Conservation (phyloP, 345 rosid genomes). For the Balakata baccata region DNA sequence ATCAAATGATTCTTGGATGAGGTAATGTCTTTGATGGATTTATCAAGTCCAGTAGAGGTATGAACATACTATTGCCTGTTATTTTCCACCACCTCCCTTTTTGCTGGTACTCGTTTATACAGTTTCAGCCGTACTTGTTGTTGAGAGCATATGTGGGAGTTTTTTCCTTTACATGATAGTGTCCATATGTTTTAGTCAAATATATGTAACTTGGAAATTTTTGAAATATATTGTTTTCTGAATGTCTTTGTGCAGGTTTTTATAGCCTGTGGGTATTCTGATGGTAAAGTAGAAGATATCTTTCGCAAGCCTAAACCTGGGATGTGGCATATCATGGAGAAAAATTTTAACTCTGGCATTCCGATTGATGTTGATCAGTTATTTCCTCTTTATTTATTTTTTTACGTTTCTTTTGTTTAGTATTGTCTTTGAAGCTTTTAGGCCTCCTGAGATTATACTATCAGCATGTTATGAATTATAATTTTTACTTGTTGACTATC, state of each 20-base stretch:
- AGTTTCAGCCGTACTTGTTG: neutral
- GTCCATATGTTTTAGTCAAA: neutral
- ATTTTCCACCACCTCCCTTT: neutral
- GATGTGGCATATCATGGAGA: constrained; percentile 88
- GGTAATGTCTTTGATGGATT: neutral
- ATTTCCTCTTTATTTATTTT: constrained; percentile 18
- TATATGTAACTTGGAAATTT: neutral
- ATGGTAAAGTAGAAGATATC: constrained; percentile 54
- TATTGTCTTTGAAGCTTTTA: neutral
- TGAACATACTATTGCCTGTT: neutral
- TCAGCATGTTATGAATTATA: neutral
- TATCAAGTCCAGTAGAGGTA: neutral
- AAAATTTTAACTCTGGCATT: constrained; percentile 79
- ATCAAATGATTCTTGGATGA: neutral
- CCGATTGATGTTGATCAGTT: constrained; percentile 73
- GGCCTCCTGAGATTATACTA: neutral
- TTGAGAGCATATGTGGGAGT: neutral
- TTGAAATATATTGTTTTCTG: neutral
- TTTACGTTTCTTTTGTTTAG: neutral
- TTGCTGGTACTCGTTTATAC: neutral
- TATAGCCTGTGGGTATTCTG: constrained; percentile 75
- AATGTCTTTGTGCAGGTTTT: constrained; percentile 55
- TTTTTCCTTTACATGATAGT: neutral
- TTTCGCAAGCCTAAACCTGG: constrained; percentile 87
- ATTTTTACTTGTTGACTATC: neutral